These are phyloP conservation scores for Grifola frondosa DNA, from an alignment of 1,284 basidiomycete species.

Conservation along the genomic window DNA sequence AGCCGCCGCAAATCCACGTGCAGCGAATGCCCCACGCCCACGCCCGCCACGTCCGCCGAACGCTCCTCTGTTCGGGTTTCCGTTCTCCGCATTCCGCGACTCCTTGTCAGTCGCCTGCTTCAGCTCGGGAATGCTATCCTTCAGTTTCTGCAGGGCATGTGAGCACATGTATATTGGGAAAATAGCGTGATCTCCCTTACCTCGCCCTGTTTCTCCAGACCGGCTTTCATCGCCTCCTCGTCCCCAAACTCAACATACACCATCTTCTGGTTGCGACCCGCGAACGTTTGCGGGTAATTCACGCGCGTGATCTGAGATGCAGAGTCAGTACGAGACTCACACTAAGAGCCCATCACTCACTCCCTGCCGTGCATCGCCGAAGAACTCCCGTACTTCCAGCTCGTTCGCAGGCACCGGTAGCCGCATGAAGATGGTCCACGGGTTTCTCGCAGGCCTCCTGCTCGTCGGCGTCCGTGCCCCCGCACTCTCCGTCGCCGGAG, in stretches of 20 bases:
- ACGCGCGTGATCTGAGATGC: slow-evolving; percentile 65
- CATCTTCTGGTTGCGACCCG: slow-evolving; percentile 52
- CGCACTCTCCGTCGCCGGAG: slow-evolving; percentile 55
- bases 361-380: slow-evolving; percentile 62
- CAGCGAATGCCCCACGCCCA: slow-evolving; percentile 59
- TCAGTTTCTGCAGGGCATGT: slow-evolving; percentile 53
- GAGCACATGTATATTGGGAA: slow-evolving; percentile 1
- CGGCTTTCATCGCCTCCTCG: slow-evolving; percentile 79
- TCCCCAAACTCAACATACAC: slow-evolving; percentile 87
- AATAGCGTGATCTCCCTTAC: slow-evolving; percentile 42
- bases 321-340: neutral
- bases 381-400: slow-evolving; percentile 72
- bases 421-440: slow-evolving; percentile 85
- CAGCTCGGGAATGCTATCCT: slow-evolving; percentile 61
- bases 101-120: slow-evolving; percentile 70
- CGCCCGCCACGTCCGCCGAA: slow-evolving; percentile 54
- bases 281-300: slow-evolving; percentile 55
- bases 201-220: slow-evolving; percentile 68
- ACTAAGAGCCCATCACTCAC: slow-evolving; percentile 40
- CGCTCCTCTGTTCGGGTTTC: slow-evolving; percentile 37
- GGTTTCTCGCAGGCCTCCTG: slow-evolving; percentile 63
- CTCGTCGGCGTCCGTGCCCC: slow-evolving; percentile 69
- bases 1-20: slow-evolving; percentile 65
- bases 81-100: slow-evolving; percentile 40
- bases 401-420: slow-evolving; percentile 62